phyloP scores from a whole-genome alignment of 2,329 filamentous ascomycete species.

The Huntiella moniliformis region DNA sequence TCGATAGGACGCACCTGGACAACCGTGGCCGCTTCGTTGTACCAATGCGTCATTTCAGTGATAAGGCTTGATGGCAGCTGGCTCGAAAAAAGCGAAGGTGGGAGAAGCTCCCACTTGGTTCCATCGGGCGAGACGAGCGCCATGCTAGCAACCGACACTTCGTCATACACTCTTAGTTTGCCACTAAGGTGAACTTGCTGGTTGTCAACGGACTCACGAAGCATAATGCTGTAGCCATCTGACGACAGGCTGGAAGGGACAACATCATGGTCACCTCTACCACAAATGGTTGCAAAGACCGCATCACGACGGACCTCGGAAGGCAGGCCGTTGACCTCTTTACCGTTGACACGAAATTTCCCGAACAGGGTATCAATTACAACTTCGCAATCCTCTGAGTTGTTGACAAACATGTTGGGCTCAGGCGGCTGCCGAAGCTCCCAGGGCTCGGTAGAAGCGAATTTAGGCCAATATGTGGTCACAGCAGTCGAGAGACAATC shows the following conservation, averaged over 20 bases:
- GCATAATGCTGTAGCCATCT: constrained; percentile 17
- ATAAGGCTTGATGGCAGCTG: constrained; percentile 22
- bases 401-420: too few species aligned
- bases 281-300: constrained; percentile 27
- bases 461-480: not conserved
- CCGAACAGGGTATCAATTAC: constrained; percentile 31
- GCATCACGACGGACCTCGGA: constrained; percentile 22
- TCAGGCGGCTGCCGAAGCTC: too few species aligned
- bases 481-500: not conserved
- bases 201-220: constrained; percentile 13
- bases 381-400: not conserved
- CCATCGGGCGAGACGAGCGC: constrained; percentile 12
- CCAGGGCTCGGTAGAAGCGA: not conserved
- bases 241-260: constrained; percentile 19
- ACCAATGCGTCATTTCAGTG: constrained; percentile 28
- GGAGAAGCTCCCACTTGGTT: constrained; percentile 18
- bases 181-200: constrained; percentile 21
- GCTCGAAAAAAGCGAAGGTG: constrained; percentile 15
- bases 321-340: constrained; percentile 29
- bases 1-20: constrained; percentile 17
- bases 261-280: constrained; percentile 23
- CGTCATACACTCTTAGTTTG: not conserved
- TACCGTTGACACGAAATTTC: constrained; percentile 32
- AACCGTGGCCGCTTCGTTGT: constrained; percentile 15
- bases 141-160: constrained; percentile 18